A percentile compares a stretch with the other conserved stretches of the same genome.
Evolutionary conservation across 78 protist species (phyloP).

Genomic region (Dictyostelium purpureum): DNA sequence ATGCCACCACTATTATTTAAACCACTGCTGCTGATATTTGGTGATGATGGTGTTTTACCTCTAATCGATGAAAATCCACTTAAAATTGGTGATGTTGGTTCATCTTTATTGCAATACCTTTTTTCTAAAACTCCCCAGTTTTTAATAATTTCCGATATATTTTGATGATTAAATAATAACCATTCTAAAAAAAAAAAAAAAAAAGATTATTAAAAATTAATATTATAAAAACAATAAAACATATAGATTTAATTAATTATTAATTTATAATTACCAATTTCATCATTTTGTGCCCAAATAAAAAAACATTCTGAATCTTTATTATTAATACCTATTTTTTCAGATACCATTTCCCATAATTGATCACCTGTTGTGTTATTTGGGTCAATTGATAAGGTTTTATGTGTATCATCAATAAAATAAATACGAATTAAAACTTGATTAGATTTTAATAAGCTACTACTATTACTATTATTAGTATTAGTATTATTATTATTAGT

Average conservation of each 20-base stretch:
- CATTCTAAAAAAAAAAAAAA: constrained; percentile 22
- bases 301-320: constrained; percentile 68
- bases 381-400: constrained; percentile 52
- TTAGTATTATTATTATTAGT: too few relatives aligned
- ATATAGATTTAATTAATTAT: neutral
- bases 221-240: too few relatives aligned
- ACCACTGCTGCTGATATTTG: neutral
- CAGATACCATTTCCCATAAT: constrained; percentile 65
- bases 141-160: constrained; percentile 48
- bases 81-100: neutral
- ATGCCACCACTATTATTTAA: neutral
- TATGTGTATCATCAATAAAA: constrained; percentile 73
- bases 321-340: constrained; percentile 43
- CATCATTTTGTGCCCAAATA: constrained; percentile 75
- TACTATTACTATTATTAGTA: neutral
- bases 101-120: constrained; percentile 29
- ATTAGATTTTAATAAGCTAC: neutral
- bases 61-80: neutral
- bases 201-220: neutral
- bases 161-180: constrained; percentile 69
- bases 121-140: constrained; percentile 35
- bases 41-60: neutral
- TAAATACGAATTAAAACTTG: constrained; percentile 57
- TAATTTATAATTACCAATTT: constrained; percentile 19
- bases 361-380: constrained; percentile 51